Conservation (phyloP, 805 yeast genomes). For the Metschnikowia cerradonensis region DNA sequence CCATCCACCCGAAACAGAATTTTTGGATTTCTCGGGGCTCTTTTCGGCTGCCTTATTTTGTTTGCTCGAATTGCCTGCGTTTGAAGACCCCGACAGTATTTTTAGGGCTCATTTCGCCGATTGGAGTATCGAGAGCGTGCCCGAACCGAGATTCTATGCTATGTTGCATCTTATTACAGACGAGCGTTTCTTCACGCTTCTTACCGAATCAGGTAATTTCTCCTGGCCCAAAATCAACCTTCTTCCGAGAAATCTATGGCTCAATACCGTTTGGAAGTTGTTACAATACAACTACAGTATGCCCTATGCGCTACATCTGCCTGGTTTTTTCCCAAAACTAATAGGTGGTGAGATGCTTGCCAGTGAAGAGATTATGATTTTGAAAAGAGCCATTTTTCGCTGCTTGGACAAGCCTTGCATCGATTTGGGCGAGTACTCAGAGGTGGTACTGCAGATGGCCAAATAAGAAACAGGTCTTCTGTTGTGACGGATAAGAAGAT, state of each 20-base stretch:
- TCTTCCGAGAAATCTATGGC: slow-evolving; percentile 1
- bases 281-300: slow-evolving; percentile 4
- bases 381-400: neutral
- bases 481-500: neutral
- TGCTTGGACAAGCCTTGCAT: neutral
- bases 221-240: neutral
- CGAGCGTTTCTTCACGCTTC: slow-evolving; percentile 6
- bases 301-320: neutral
- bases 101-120: neutral
- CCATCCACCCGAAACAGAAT: neutral
- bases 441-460: neutral
- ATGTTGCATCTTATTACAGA: slow-evolving; percentile 3
- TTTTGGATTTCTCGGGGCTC: neutral
- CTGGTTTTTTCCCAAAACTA: neutral
- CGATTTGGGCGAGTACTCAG: neutral
- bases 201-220: neutral
- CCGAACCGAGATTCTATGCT: neutral
- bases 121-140: neutral
- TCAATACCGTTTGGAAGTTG: neutral
- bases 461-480: neutral
- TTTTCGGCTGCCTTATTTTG: neutral
- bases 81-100: neutral
- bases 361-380: neutral
- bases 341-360: neutral
- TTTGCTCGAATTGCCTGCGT: neutral